Percentiles rank a stretch among this genome's conserved stretches.
Conservation (phyloP, 257 asterid genomes). For the Nicotiana sylvestris region DNA sequence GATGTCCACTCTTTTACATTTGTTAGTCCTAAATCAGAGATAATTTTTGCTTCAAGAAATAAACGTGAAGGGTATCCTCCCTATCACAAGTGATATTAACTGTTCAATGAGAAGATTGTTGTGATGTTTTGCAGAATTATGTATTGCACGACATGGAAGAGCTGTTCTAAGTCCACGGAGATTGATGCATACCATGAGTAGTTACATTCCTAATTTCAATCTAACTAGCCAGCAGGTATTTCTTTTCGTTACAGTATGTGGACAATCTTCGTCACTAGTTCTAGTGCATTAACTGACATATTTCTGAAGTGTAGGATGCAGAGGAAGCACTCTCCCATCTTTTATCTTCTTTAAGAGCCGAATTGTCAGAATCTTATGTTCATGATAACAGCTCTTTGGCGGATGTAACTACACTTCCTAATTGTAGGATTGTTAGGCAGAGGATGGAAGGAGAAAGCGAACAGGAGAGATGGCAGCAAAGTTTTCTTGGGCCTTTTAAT, state of each 20-base stretch:
- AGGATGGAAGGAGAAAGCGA: slow-evolving; percentile 41
- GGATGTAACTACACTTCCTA: slow-evolving; percentile 44
- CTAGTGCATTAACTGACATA: slow-evolving; percentile 10
- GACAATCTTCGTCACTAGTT: not conserved
- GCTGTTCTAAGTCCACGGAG: slow-evolving; percentile 62
- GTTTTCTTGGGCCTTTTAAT: slow-evolving; percentile 47
- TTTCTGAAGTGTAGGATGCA: slow-evolving; percentile 64
- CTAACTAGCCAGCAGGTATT: slow-evolving; percentile 84
- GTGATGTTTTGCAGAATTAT: slow-evolving; percentile 51
- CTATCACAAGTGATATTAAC: not conserved
- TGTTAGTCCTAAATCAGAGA: not conserved
- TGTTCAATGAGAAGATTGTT: not conserved
- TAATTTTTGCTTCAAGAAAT: not conserved
- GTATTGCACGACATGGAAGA: slow-evolving; percentile 46
- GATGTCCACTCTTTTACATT: not conserved
- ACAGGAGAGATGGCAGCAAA: slow-evolving; percentile 59
- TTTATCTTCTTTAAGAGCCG: slow-evolving; percentile 73
- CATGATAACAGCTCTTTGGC: slow-evolving; percentile 45
- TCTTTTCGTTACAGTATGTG: not conserved
- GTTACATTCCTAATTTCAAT: slow-evolving; percentile 66
- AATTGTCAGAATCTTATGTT: slow-evolving; percentile 56
- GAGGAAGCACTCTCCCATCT: slow-evolving; percentile 92
- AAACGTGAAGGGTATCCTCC: not conserved
- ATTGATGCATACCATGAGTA: slow-evolving; percentile 70
- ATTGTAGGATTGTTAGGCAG: slow-evolving; percentile 41